Evolutionary conservation across 2,329 filamentous ascomycete species (phyloP).

Genomic region (Nemania bipapillata): DNA sequence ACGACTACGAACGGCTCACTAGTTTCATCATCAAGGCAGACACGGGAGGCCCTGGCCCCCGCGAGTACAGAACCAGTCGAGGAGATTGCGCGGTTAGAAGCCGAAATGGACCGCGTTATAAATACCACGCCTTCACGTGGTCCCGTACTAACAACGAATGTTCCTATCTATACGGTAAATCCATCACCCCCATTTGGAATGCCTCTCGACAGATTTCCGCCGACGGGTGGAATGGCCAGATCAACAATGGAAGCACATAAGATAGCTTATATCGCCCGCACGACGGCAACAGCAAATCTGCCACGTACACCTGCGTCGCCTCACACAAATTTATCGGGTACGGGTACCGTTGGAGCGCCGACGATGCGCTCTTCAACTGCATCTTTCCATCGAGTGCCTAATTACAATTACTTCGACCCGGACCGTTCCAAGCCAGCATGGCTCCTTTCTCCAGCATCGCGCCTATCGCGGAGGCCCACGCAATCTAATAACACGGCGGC

Average conservation of each 20-base stretch:
- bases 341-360: neutral
- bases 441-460: neutral
- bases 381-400: neutral
- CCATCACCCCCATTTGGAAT: neutral
- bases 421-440: neutral
- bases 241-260: too few relatives aligned
- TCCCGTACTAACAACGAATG: neutral
- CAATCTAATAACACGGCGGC: neutral
- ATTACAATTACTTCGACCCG: neutral
- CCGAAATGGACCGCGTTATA: conserved; percentile 8
- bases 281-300: neutral
- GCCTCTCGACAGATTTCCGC: too few relatives aligned
- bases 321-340: neutral
- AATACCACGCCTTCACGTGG: neutral
- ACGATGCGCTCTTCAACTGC: neutral
- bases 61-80: conserved; percentile 3
- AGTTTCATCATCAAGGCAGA: conserved; percentile 1
- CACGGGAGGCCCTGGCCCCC: neutral
- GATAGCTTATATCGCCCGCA: neutral
- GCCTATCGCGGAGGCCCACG: neutral
- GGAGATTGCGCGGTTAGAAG: conserved; percentile 14
- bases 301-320: neutral
- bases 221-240: too few relatives aligned
- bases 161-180: neutral
- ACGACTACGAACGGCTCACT: neutral